phyloP scores from a whole-genome alignment of 225 moss, liverwort and hornwort genomes.

The Physcomitrellopsis africana region DNA sequence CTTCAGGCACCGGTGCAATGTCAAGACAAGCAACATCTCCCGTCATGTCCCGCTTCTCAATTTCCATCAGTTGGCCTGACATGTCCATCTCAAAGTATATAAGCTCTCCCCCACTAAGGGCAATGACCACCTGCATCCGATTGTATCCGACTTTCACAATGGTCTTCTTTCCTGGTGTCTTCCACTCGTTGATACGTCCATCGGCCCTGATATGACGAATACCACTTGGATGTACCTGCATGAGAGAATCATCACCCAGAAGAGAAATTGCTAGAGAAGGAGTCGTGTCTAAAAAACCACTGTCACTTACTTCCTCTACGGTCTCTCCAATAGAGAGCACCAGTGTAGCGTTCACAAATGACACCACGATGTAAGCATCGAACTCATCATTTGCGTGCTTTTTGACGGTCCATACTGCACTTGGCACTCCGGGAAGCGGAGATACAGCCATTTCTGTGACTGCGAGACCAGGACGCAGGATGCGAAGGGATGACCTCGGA shows the following conservation, averaged over 20 bases:
- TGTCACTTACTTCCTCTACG: slow-evolving; percentile 97
- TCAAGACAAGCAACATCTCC: slow-evolving; percentile 98
- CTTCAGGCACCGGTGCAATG: slow-evolving; percentile 98
- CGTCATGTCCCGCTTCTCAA: slow-evolving; percentile 97
- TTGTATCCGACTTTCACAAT: slow-evolving; percentile 97
- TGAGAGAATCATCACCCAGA: slow-evolving; percentile 91
- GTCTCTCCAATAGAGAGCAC: slow-evolving; percentile 99
- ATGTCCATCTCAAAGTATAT: slow-evolving; percentile 99
- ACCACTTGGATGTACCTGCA: slow-evolving; percentile 99
- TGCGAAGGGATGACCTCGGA: slow-evolving; percentile 85
- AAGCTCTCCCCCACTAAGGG: slow-evolving; percentile 94
- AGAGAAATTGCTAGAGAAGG: slow-evolving; percentile 94
- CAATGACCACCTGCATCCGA: slow-evolving; percentile 98
- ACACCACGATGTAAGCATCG: slow-evolving; percentile 98
- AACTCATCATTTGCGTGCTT: slow-evolving; percentile 92
- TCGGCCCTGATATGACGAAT: slow-evolving; percentile 98
- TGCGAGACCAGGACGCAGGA: slow-evolving; percentile 93
- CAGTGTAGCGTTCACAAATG: slow-evolving; percentile 93
- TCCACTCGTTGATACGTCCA: slow-evolving; percentile 99
- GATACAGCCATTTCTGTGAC: slow-evolving; percentile 99
- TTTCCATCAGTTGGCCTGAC: slow-evolving; percentile 97
- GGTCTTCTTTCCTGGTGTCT: slow-evolving; percentile 97
- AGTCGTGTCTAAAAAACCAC: slow-evolving; percentile 96
- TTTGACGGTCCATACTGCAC: slow-evolving; percentile 99
- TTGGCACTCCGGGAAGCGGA: slow-evolving; percentile 97